These are phyloP conservation scores for Vitis cinerea DNA, from an alignment of 164 flowering plant species.

Conservation along the genomic window DNA sequence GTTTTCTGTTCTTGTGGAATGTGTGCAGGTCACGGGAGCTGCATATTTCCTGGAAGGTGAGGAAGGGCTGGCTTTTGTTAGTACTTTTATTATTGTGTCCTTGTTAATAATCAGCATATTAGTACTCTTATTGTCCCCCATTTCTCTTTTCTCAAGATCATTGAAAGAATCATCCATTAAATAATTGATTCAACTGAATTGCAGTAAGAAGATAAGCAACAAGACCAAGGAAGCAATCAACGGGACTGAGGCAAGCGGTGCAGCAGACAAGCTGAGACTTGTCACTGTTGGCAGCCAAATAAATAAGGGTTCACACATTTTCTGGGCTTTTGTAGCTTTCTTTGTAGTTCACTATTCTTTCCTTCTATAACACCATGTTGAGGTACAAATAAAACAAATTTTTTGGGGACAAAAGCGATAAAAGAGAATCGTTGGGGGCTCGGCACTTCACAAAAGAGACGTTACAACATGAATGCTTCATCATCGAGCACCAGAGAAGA, in stretches of 20 bases:
- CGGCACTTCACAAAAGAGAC: too few relatives aligned
- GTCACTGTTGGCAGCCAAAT: conserved; percentile 12
- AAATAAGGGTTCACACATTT: background rate
- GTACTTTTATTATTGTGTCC: background rate
- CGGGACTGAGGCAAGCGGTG: conserved; percentile 38
- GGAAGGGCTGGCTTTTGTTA: conserved; percentile 9
- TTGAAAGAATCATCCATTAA: background rate
- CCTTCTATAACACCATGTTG: conserved; percentile 19
- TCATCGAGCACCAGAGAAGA: too few relatives aligned
- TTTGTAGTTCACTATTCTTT: conserved; percentile 20
- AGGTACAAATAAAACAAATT: conserved; percentile 8
- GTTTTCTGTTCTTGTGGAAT: conserved; percentile 19
- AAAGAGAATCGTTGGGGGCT: background rate
- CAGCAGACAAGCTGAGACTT: conserved; percentile 17
- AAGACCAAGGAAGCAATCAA: conserved; percentile 39
- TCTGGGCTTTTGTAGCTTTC: conserved; percentile 14
- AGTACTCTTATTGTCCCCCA: too few relatives aligned
- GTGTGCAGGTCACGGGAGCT: conserved; percentile 82
- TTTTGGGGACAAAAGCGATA: conserved; percentile 4
- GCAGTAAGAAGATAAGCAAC: conserved; percentile 51
- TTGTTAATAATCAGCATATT: too few relatives aligned
- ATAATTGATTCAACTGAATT: conserved; percentile 1
- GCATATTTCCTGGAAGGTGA: conserved; percentile 97
- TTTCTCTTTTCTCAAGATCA: background rate
- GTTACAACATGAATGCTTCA: too few relatives aligned